Conservation (phyloP, 441 rosid species). For the Adansonia madagascariensis region DNA sequence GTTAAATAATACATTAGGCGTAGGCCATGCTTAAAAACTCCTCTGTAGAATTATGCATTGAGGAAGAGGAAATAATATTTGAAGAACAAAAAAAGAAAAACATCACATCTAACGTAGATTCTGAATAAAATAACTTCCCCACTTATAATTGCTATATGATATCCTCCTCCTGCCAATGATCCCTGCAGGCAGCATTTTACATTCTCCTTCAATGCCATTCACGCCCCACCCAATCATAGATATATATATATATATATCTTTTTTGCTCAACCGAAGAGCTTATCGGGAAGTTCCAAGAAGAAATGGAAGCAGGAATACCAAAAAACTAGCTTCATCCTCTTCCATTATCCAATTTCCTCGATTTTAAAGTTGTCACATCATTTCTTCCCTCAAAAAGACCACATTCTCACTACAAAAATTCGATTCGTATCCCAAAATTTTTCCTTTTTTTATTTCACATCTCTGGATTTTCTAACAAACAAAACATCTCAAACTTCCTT, state of each 20-base stretch:
- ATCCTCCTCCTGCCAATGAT: slow-evolving; percentile 13
- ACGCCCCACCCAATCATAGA: slow-evolving; percentile 8
- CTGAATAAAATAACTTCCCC: slow-evolving; percentile 33
- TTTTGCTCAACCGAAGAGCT: slow-evolving; percentile 20
- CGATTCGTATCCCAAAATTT: slow-evolving; percentile 26
- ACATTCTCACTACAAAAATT: slow-evolving; percentile 33
- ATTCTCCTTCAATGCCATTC: slow-evolving; percentile 26
- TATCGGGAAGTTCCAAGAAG: slow-evolving; percentile 24
- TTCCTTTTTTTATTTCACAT: slow-evolving; percentile 13
- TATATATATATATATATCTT: too few relatives aligned
- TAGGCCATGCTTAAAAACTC: slow-evolving; percentile 32
- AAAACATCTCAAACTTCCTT: slow-evolving; percentile 28
- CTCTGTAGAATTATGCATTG: slow-evolving; percentile 18
- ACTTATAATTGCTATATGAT: slow-evolving; percentile 32
- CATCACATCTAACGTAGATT: slow-evolving; percentile 19
- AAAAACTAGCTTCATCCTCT: slow-evolving; percentile 30
- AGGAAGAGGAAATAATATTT: slow-evolving; percentile 10
- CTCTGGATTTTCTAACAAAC: slow-evolving; percentile 31
- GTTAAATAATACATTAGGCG: background rate
- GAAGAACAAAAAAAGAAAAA: background rate
- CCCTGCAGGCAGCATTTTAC: background rate
- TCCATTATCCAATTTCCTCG: slow-evolving; percentile 29
- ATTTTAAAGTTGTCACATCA: slow-evolving; percentile 24
- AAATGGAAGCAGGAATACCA: slow-evolving; percentile 22
- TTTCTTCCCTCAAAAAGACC: slow-evolving; percentile 33